Conservation (phyloP, 2,329 filamentous ascomycete species). For the Cladorrhinum sp. region DNA sequence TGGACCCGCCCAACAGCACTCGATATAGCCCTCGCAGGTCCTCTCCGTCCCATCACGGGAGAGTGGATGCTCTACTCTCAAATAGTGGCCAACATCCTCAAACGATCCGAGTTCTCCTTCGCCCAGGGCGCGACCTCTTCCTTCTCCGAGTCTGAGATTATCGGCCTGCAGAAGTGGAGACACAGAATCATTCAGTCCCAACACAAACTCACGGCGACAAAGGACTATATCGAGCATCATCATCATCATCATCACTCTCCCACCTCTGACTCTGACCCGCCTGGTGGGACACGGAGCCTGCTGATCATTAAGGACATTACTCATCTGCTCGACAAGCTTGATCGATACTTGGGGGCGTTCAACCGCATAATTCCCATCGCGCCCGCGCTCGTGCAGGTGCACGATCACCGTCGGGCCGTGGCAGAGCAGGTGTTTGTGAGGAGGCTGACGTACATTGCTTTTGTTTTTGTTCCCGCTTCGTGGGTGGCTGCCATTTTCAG, state of each 20-base stretch:
- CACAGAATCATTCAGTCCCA: constrained; percentile 22
- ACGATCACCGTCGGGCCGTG: constrained; percentile 33
- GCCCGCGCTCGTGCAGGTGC: constrained; percentile 24
- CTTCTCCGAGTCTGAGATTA: constrained; percentile 20
- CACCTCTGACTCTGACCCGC: too few relatives aligned
- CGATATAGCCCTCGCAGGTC: background rate
- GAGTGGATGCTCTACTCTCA: constrained; percentile 24
- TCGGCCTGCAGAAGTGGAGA: constrained; percentile 25
- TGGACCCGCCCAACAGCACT: background rate
- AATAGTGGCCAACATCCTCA: constrained; percentile 20
- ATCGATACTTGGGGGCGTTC: constrained; percentile 16
- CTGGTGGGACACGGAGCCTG: constrained; percentile 13
- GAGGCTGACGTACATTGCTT: constrained; percentile 18
- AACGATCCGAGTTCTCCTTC: constrained; percentile 23
- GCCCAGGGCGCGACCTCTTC: constrained; percentile 13
- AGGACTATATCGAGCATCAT: constrained; percentile 16
- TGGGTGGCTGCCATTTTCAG: constrained; percentile 19
- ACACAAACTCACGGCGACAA: constrained; percentile 16
- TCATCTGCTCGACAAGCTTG: constrained; percentile 15
- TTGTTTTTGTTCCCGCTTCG: constrained; percentile 20
- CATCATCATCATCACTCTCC: background rate
- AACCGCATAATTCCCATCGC: constrained; percentile 22
- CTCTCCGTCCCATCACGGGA: background rate
- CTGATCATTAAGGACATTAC: constrained; percentile 15
- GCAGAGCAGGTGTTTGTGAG: constrained; percentile 21